Conservation (phyloP, 148 eudicot genomes). For the Chenopodium formosanum region DNA sequence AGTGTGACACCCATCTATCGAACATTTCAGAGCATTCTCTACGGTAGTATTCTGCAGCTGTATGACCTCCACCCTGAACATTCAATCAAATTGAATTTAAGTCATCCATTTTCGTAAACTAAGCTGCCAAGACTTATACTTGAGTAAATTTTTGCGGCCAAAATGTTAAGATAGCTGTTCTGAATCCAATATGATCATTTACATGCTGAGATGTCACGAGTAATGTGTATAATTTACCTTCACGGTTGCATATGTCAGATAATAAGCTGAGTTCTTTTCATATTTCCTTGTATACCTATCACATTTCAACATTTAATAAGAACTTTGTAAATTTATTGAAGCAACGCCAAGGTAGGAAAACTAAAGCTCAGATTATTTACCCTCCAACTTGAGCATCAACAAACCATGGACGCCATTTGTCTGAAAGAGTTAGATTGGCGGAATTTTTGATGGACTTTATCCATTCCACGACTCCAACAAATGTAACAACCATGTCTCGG, state of each 20-base stretch:
- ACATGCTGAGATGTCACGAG: too few species aligned
- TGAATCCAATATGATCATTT: too few species aligned
- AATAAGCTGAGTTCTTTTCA: conserved; percentile 25
- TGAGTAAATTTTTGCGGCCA: not conserved
- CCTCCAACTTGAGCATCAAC: conserved; percentile 53
- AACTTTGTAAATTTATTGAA: not conserved
- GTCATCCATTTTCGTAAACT: not conserved
- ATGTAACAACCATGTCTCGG: conserved; percentile 45
- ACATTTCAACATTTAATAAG: not conserved
- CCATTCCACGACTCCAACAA: conserved; percentile 42
- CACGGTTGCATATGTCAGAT: conserved; percentile 42
- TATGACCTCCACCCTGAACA: conserved; percentile 55
- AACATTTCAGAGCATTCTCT: conserved; percentile 49
- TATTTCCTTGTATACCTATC: conserved; percentile 41
- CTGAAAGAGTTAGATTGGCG: conserved; percentile 38
- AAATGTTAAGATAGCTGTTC: too few species aligned
- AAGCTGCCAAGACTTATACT: not conserved
- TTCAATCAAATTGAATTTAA: not conserved
- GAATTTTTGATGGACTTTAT: conserved; percentile 36
- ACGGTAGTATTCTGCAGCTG: conserved; percentile 59
- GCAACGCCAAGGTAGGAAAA: not conserved
- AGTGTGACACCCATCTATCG: conserved; percentile 44
- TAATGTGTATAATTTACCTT: conserved; percentile 26
- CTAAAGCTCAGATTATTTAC: conserved; percentile 19
- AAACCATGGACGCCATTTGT: conserved; percentile 47